Evolutionary conservation across 345 rosid genomes (phyloP), one percentile per base, ranked within the genome.

Genomic region (Brassica incana): DNA sequence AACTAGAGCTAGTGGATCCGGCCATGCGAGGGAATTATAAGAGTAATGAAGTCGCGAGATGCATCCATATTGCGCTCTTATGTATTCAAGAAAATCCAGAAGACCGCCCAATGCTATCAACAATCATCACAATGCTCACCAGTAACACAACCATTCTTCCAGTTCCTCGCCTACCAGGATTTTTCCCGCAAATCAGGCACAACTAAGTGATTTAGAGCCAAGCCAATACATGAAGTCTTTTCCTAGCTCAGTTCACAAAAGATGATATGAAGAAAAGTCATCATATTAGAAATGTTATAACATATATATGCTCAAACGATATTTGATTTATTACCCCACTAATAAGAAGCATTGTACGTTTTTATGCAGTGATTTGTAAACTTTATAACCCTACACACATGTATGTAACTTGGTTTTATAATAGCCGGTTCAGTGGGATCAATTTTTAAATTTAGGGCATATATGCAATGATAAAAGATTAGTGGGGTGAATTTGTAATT

Each of bases 91-190:
- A 59, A 23, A 23, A 59, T 59, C 64, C 64, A 23, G 64, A 59
- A 59, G 32, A 23, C 64, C 64, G 64, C 10, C 64, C 64, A 59
- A 59, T 59, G n/a, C 10, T 59, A 59, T 59, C 64, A 59, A 59
- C 63, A 5, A 59, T 59, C 63, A 59, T 20, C 29, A 23, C 3
- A 10, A 59, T 59, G 63, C 30, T 59, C 11, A 59, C 63, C 14
- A 59, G 14, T 59, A 59, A 8, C 30, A 59, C 50, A 43, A 43
- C 14, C 30, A 20, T 29, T 23, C 30, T 59, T 20, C 62, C 62
- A 58, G 62, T 58, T 23, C 62, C 62, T 58, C 29, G 29, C 27
- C 29, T 58, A 58, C 63, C 63, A 4, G 63, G 63, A 9, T 3
- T 59, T 59, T 59, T 59, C 63, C 63, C 63, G 10, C 63, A 20